Percentiles rank a stretch among this genome's conserved stretches.
phyloP scores from a whole-genome alignment of 2,329 filamentous ascomycete species.

The Colletotrichum sp. region DNA sequence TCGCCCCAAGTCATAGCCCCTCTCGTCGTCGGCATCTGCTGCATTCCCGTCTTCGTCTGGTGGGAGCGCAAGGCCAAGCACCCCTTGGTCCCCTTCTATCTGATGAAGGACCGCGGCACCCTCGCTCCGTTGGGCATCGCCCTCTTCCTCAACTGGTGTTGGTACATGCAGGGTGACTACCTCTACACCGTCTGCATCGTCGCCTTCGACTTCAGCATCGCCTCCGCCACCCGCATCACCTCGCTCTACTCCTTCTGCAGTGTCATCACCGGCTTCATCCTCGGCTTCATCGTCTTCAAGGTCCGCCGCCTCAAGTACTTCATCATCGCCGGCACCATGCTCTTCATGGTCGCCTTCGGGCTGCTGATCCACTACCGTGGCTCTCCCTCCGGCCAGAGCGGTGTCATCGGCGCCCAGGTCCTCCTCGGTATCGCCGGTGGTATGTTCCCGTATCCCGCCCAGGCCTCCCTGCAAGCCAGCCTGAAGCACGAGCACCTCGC shows the following conservation, averaged over 20 bases:
- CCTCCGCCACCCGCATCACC: constrained; percentile 61
- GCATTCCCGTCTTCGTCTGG: constrained; percentile 55
- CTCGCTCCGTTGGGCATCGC: constrained; percentile 68
- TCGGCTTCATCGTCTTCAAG: constrained; percentile 62
- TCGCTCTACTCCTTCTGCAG: constrained; percentile 64
- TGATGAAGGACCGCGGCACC: constrained; percentile 68
- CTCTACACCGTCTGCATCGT: constrained; percentile 68
- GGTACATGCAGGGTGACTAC: constrained; percentile 69
- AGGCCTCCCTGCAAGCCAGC: constrained; percentile 47
- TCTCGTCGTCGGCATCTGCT: constrained; percentile 49
- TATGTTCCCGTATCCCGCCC: constrained; percentile 60
- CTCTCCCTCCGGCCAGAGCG: constrained; percentile 51
- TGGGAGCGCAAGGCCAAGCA: constrained; percentile 53
- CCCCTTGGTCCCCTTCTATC: constrained; percentile 63
- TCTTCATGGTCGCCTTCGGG: constrained; percentile 71
- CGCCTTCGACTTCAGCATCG: constrained; percentile 63
- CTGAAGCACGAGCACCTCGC: constrained; percentile 60
- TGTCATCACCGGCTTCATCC: constrained; percentile 60
- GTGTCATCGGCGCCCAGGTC: constrained; percentile 67
- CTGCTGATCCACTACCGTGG: constrained; percentile 69
- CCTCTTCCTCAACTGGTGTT: constrained; percentile 59
- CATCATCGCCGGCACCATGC: constrained; percentile 62
- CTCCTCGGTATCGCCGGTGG: constrained; percentile 68
- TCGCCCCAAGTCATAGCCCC: constrained; percentile 45
- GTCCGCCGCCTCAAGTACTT: constrained; percentile 68